Evolutionary conservation across 2,329 filamentous ascomycete species (phyloP), one percentile per base, ranked within the genome.

Genomic region (Fusarium oxysporum): DNA sequence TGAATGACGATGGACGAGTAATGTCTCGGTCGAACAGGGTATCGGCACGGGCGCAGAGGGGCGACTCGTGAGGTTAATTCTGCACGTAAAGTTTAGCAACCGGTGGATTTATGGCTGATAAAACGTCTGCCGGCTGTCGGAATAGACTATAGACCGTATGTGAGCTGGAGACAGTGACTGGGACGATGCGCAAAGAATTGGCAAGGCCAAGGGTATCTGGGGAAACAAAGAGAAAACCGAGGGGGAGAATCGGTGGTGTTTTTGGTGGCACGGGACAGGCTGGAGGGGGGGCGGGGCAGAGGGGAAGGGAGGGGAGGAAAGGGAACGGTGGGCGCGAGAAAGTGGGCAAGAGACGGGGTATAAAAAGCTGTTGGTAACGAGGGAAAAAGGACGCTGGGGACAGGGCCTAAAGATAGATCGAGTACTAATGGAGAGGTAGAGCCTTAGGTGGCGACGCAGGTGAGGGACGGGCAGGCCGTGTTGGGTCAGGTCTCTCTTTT

Each of bases 171-270:
- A 62, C 62, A 65, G 59, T 67, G 59, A 74, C 60, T 41, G 59
- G 65, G 63, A 74, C 64, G 69, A 68, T 68, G 74, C 65, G 67
- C 62, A 71, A 73, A 64, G 60, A 71, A 77, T 70, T 71, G 75
- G 70, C 66, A 69, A 75, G 69, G 74, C 73, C 74, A 77, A 78
- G 74, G 76, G 76, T 77, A 78, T 78, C 76, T 78, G 76, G 76
- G 76, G 76, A 78, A 78, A 78, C 76, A 78, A 78, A 78, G 76
- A 78, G 74, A 77, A 78, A 78, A 76, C 59, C 76, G 76, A 77
- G 73, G 74, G 74, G 74, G 74, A 71, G 65, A 76, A 68, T 77
- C 68, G 76, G 66, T 76, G 72, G 72, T 77, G 74, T 75, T 77
- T 77, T 77, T 68, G 70, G 76, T 77, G 76, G 76, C 74, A 77